Conservation (phyloP, 306 rosid species). For the Glycine latifolia region DNA sequence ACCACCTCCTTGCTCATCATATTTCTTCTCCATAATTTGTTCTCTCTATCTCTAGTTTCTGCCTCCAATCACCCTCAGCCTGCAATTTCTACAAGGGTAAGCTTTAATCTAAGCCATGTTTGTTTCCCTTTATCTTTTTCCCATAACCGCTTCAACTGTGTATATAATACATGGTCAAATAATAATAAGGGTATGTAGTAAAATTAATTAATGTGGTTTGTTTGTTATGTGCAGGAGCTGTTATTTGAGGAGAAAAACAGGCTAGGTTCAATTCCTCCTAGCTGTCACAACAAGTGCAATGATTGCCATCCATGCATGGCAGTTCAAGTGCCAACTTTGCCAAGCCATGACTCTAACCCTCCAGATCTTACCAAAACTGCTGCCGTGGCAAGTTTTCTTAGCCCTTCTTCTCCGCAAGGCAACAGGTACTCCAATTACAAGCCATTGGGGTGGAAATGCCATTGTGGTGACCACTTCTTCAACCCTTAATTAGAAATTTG, state of each 20-base stretch:
- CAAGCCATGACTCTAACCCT: constrained; percentile 50
- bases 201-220: too few relatives aligned
- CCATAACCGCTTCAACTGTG: too few relatives aligned
- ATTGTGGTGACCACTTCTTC: constrained; percentile 77
- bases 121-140: background rate
- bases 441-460: constrained; percentile 97
- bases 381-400: constrained; percentile 47
- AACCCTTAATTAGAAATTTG: constrained; percentile 61
- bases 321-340: constrained; percentile 79
- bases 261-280: constrained; percentile 93
- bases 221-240: constrained; percentile 55
- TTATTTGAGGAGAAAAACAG: constrained; percentile 72
- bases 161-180: too few relatives aligned
- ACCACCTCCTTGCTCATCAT: constrained; percentile 47
- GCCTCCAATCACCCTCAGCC: constrained; percentile 43
- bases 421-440: constrained; percentile 90
- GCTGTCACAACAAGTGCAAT: constrained; percentile 96
- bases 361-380: constrained; percentile 46
- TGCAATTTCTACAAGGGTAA: constrained; percentile 61
- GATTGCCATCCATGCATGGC: constrained; percentile 97
- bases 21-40: constrained; percentile 46
- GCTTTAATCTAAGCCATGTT: background rate
- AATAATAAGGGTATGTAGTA: background rate
- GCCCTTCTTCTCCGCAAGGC: constrained; percentile 53
- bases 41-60: constrained; percentile 42